Evolutionary conservation across 164 flowering plant genomes (phyloP).

Genomic region (Kingdonia uniflora): DNA sequence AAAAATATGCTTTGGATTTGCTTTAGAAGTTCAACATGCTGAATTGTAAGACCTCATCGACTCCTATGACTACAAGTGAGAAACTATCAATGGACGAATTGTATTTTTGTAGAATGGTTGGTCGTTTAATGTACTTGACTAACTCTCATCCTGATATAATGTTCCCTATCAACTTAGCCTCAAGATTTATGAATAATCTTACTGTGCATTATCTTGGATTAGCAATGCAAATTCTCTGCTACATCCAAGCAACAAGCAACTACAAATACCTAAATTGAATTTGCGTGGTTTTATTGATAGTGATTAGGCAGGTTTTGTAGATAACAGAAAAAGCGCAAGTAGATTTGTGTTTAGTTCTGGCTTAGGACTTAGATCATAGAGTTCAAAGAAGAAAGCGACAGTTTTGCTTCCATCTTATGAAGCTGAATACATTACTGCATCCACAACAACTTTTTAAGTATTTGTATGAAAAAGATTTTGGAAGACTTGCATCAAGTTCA

Average conservation of each 20-base stretch:
- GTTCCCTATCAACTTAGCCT: background rate
- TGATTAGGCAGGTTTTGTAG: background rate
- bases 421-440: background rate
- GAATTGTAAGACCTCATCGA: background rate
- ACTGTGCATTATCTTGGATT: background rate
- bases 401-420: background rate
- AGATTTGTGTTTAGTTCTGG: background rate
- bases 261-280: background rate
- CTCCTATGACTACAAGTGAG: background rate
- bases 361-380: background rate
- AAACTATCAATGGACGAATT: background rate
- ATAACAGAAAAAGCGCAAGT: background rate
- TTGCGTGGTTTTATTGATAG: background rate
- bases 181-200: background rate
- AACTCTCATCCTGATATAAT: too few species aligned
- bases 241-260: background rate
- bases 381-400: conserved; percentile 1
- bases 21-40: background rate
- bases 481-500: conserved; percentile 1
- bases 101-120: background rate
- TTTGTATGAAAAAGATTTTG: background rate
- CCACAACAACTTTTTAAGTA: background rate
- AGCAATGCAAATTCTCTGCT: background rate
- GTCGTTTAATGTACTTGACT: background rate
- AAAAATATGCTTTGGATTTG: conserved; percentile 1